Percentiles rank a stretch among this genome's conserved stretches.
These are phyloP conservation scores for Silene uniflora DNA, from an alignment of 148 eudicot species.

Conservation along the genomic window DNA sequence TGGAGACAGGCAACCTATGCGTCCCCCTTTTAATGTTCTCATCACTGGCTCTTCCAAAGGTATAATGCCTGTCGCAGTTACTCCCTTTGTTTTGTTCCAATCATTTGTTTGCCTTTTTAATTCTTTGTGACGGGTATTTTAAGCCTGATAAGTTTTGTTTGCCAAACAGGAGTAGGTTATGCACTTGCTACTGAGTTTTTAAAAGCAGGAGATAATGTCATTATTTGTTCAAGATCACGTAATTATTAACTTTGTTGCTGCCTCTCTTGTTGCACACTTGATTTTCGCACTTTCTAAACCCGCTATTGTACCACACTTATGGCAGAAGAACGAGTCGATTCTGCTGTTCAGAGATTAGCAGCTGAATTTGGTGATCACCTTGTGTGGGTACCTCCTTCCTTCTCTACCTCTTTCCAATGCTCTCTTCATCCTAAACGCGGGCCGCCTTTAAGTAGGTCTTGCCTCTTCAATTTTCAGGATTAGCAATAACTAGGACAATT, in stretches of 20 bases:
- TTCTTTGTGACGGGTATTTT: background rate
- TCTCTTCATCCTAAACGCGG: background rate
- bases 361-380: conserved; percentile 76
- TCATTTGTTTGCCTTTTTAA: background rate
- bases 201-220: conserved; percentile 78
- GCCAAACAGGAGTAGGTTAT: conserved; percentile 77
- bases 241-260: conserved; percentile 17
- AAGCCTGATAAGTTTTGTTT: background rate
- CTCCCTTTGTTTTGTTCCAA: background rate
- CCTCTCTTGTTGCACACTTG: background rate
- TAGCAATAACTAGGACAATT: background rate
- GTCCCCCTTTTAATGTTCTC: conserved; percentile 75
- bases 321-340: conserved; percentile 74
- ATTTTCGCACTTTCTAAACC: background rate
- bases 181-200: conserved; percentile 89
- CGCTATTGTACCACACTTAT: conserved; percentile 2
- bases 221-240: conserved; percentile 92
- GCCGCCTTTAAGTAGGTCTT: background rate
- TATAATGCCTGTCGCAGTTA: background rate
- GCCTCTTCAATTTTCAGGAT: conserved; percentile 2
- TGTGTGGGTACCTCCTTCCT: conserved; percentile 95
- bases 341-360: conserved; percentile 58
- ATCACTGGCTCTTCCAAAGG: conserved; percentile 92
- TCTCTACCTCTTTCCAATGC: conserved; percentile 4
- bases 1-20: conserved; percentile 44